A percentile compares a stretch with the other conserved stretches of the same genome.
These are phyloP conservation scores for Chalaropsis thielavioides DNA, from an alignment of 2,329 filamentous ascomycete species.

Conservation along the genomic window DNA sequence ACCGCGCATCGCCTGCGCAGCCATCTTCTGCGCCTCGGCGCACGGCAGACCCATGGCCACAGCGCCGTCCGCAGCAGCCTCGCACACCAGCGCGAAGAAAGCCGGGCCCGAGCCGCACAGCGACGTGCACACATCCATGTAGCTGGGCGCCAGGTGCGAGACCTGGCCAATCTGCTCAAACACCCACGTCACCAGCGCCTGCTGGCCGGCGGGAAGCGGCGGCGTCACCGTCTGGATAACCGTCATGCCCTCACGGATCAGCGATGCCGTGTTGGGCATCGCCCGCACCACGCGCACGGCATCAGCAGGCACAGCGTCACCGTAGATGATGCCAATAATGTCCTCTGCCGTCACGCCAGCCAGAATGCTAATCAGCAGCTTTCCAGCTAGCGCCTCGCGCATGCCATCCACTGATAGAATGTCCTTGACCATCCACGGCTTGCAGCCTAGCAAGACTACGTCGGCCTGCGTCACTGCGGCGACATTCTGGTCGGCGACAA, in stretches of 20 bases:
- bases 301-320: slow-evolving; percentile 29
- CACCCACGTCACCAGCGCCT: slow-evolving; percentile 55
- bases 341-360: slow-evolving; percentile 60
- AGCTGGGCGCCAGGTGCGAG: slow-evolving; percentile 47
- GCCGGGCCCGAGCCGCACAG: slow-evolving; percentile 62
- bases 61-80: slow-evolving; percentile 61
- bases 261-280: slow-evolving; percentile 72
- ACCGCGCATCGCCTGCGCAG: slow-evolving; percentile 64
- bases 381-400: slow-evolving; percentile 57
- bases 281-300: slow-evolving; percentile 56
- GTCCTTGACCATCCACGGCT: slow-evolving; percentile 57
- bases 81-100: slow-evolving; percentile 61
- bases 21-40: slow-evolving; percentile 60
- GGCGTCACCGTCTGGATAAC: slow-evolving; percentile 53
- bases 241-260: slow-evolving; percentile 70
- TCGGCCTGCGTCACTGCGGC: slow-evolving; percentile 52
- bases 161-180: slow-evolving; percentile 62
- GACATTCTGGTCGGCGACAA: slow-evolving; percentile 60
- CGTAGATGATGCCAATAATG: slow-evolving; percentile 51
- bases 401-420: slow-evolving; percentile 56
- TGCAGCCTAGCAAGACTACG: slow-evolving; percentile 65
- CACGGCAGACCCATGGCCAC: slow-evolving; percentile 66
- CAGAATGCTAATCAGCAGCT: slow-evolving; percentile 68
- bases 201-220: slow-evolving; percentile 38
- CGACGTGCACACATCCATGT: slow-evolving; percentile 61